These are phyloP conservation scores for Russula brevipes DNA, from an alignment of 768 basidiomycete species.

Conservation along the genomic window DNA sequence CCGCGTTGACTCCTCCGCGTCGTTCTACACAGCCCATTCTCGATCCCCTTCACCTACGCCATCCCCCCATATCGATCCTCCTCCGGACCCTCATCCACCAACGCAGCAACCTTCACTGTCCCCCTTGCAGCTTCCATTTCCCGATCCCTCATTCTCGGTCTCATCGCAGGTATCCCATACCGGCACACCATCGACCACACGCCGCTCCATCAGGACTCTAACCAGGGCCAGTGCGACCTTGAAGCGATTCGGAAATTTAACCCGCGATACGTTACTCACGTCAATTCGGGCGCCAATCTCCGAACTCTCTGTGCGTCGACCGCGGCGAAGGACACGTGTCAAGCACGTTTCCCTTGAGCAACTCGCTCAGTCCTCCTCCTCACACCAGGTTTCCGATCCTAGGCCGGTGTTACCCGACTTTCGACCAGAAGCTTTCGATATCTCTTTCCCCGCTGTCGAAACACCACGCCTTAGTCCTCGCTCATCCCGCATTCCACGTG, in stretches of 20 bases:
- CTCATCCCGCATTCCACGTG: slow-evolving; percentile 8
- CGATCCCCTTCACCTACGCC: slow-evolving; percentile 12
- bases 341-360: slow-evolving; percentile 20
- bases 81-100: slow-evolving; percentile 1
- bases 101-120: slow-evolving; percentile 7
- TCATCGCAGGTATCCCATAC: slow-evolving; percentile 12
- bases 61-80: slow-evolving; percentile 1
- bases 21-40: slow-evolving; percentile 25
- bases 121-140: slow-evolving; percentile 17
- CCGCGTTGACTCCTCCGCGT: slow-evolving; percentile 22
- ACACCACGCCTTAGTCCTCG: slow-evolving; percentile 18
- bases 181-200: slow-evolving; percentile 17
- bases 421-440: slow-evolving; percentile 22
- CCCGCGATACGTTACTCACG: slow-evolving; percentile 23
- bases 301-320: slow-evolving; percentile 10
- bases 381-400: not conserved
- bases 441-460: slow-evolving; percentile 21
- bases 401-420: slow-evolving; percentile 20
- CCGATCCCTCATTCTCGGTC: not conserved
- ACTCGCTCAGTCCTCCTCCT: slow-evolving; percentile 8
- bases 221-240: slow-evolving; percentile 22
- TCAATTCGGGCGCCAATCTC: slow-evolving; percentile 23
- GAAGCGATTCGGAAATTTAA: slow-evolving; percentile 22
- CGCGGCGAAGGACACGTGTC: slow-evolving; percentile 17
- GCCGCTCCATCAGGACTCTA: slow-evolving; percentile 19